phyloP scores from a whole-genome alignment of 1,139 yeast genomes.

The Diutina sp. region DNA sequence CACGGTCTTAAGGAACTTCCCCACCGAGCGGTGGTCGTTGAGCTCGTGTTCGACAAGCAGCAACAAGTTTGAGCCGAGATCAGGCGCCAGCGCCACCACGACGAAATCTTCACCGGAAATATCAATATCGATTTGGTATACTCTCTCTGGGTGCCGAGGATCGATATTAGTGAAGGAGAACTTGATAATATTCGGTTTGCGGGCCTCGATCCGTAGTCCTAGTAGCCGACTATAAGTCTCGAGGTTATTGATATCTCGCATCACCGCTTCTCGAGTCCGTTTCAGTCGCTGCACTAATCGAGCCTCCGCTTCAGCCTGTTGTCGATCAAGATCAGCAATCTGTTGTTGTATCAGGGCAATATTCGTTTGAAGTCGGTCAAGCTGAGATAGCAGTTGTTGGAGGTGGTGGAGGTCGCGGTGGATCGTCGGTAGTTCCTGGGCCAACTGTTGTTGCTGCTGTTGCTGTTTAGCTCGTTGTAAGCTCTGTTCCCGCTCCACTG shows the following conservation, averaged over 20 bases:
- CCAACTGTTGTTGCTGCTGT: background rate
- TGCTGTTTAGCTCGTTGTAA: background rate
- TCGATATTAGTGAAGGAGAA: background rate
- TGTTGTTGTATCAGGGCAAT: background rate
- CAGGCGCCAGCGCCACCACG: slow-evolving; percentile 1
- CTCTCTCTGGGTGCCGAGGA: background rate
- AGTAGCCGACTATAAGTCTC: background rate
- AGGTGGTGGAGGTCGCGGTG: background rate
- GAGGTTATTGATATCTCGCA: background rate
- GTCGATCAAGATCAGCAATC: background rate
- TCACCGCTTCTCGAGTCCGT: background rate
- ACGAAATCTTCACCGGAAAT: background rate
- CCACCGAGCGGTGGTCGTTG: background rate
- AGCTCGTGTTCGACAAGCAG: background rate
- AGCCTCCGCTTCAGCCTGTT: background rate
- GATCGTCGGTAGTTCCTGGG: background rate
- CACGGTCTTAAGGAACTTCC: background rate
- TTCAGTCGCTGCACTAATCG: no score
- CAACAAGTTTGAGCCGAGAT: background rate
- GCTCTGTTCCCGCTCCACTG: background rate
- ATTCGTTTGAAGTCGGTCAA: background rate
- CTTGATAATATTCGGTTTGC: background rate
- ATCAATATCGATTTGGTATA: background rate
- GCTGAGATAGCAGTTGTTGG: background rate
- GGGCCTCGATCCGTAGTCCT: background rate